Evolutionary conservation across 2,329 filamentous ascomycete species (phyloP).

Genomic region (Aspergillus texensis): DNA sequence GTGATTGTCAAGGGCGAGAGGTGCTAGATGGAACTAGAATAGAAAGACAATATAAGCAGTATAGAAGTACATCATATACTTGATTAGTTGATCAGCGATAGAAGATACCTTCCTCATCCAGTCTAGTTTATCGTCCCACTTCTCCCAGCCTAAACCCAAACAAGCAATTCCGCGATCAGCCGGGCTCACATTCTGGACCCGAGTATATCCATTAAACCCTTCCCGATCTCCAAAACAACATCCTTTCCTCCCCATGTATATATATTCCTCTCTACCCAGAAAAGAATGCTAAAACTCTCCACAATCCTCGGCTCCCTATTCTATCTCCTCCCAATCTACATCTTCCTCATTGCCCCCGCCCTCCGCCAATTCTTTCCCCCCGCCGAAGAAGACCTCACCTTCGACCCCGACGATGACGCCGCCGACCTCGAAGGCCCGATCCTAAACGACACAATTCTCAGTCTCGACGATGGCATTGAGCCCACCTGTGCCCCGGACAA

Average conservation of each 20-base stretch:
- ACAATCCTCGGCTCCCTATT: slow-evolving; percentile 37
- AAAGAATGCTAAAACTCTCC: slow-evolving; percentile 25
- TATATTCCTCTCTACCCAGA: background rate
- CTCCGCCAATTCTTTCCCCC: slow-evolving; percentile 30
- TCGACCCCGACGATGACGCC: slow-evolving; percentile 18
- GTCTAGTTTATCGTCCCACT: background rate
- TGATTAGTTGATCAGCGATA: background rate
- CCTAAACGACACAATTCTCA: slow-evolving; percentile 37
- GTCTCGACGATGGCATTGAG: slow-evolving; percentile 35
- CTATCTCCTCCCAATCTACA: slow-evolving; percentile 41
- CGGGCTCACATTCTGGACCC: background rate
- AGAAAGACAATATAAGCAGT: too few relatives aligned
- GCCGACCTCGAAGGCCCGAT: slow-evolving; percentile 10
- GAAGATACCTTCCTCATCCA: background rate
- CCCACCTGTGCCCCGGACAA: slow-evolving; percentile 28
- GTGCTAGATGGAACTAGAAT: background rate
- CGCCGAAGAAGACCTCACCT: slow-evolving; percentile 14
- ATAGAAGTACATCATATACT: too few relatives aligned
- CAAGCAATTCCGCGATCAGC: too few relatives aligned
- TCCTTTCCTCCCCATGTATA: background rate
- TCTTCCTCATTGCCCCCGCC: slow-evolving; percentile 39
- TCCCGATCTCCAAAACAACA: background rate
- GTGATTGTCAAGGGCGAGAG: background rate
- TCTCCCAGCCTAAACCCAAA: too few relatives aligned
- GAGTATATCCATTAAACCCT: background rate